Percentiles rank a stretch among this genome's conserved stretches.
These are phyloP conservation scores for Aureobasidium sp. DNA, from an alignment of 2,329 filamentous ascomycete species.

Conservation along the genomic window DNA sequence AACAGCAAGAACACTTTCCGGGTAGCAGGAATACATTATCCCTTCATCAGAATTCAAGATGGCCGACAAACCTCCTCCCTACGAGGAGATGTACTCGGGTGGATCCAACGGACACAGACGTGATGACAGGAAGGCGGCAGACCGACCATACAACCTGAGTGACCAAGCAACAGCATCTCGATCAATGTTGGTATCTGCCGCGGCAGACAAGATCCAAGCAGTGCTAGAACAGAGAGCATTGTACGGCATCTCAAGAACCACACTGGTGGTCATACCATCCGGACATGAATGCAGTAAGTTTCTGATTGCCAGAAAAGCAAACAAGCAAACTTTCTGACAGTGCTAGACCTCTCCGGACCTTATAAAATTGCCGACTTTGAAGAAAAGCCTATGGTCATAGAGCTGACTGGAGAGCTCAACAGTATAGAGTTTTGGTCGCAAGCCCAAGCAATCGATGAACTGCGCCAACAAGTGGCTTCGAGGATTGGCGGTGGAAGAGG, in stretches of 20 bases:
- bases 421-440: constrained; percentile 25
- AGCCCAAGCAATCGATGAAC: constrained; percentile 19
- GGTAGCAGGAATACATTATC: no score
- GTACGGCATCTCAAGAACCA: constrained; percentile 21
- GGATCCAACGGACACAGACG: not conserved
- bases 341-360: not conserved
- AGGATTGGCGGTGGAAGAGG: constrained; percentile 5
- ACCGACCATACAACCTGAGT: constrained; percentile 20
- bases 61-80: constrained; percentile 19
- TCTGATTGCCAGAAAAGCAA: not conserved
- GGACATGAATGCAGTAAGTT: constrained; percentile 22
- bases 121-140: constrained; percentile 8
- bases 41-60: not conserved
- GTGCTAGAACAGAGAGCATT: constrained; percentile 16
- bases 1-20: not conserved
- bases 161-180: constrained; percentile 23
- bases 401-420: constrained; percentile 22
- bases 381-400: constrained; percentile 16
- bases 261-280: constrained; percentile 23
- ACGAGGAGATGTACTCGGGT: constrained; percentile 19
- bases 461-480: constrained; percentile 17
- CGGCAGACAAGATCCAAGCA: constrained; percentile 15
- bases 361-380: constrained; percentile 11
- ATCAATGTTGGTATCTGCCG: constrained; percentile 23
- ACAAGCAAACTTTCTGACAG: not conserved